A percentile compares a stretch with the other conserved stretches of the same genome.
Conservation (phyloP, 2,329 filamentous ascomycete genomes). For the Fusarium compactum region DNA sequence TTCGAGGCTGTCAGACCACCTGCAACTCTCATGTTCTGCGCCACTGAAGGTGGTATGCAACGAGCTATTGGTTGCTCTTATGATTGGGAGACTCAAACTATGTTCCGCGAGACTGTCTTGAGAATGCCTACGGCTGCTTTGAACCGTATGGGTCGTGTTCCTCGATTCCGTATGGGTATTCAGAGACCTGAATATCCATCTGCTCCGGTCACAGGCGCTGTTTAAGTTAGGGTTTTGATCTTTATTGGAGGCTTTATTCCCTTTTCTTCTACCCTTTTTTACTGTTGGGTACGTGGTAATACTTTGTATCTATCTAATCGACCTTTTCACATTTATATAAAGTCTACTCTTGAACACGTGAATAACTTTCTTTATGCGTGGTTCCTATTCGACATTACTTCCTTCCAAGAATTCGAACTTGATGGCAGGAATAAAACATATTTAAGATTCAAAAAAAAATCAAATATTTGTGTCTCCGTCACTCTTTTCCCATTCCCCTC, state of each 20-base stretch:
- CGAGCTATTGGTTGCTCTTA: slow-evolving; percentile 46
- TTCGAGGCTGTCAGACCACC: slow-evolving; percentile 50
- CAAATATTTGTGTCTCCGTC: background rate
- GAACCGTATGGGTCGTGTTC: slow-evolving; percentile 45
- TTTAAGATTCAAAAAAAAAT: background rate
- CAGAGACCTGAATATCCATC: slow-evolving; percentile 39
- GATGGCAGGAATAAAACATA: background rate
- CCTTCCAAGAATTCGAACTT: background rate
- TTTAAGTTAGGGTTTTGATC: slow-evolving; percentile 8
- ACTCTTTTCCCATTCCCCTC: background rate
- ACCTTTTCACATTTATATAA: background rate
- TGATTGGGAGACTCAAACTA: slow-evolving; percentile 46
- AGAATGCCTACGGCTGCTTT: slow-evolving; percentile 41
- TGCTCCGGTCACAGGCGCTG: slow-evolving; percentile 22
- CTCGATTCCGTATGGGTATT: slow-evolving; percentile 45
- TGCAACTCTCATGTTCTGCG: slow-evolving; percentile 46
- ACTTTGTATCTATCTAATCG: background rate
- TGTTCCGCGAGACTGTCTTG: slow-evolving; percentile 47
- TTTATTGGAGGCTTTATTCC: background rate
- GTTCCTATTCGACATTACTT: background rate
- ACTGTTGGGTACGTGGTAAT: background rate
- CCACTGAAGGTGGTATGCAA: slow-evolving; percentile 47
- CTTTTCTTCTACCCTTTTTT: background rate
- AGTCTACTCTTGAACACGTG: background rate
- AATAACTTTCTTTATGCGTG: background rate